Base-by-base conservation (phyloP, 2,329 filamentous ascomycete genomes). In the Colletotrichum plurivorum region DNA sequence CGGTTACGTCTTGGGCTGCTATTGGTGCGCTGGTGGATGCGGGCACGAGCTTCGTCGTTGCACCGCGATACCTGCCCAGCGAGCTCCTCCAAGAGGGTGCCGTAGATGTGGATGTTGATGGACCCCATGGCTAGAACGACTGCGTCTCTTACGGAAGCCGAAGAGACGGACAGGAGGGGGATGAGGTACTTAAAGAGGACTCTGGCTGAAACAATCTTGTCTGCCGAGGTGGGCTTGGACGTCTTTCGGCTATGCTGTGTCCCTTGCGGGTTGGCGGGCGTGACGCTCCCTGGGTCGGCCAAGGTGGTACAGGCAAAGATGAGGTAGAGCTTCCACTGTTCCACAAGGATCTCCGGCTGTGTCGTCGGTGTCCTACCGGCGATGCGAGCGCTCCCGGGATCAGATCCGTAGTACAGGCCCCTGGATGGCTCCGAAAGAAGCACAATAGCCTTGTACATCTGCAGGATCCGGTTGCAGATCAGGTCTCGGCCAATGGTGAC, bases 281-380 rank as follows among this genome's bases (percentile, higher is more conserved):
- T 88, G 22, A 86, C 85, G 64, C 85, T 89, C 10, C 94, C 94
- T 10, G 94, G 89, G 73, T 96, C 96, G 45, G 93, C 95, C 65
- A 99, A 85, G 0, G 96, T 98, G 10, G 95, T 97, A 80, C 97
- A 99, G 10, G 95, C 96, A 82, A 99, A 98, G 63, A 98, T 95
- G 27, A 99, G 86, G 78, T 98, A 98, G 2, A 98, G 84, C 80
- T 98, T 98, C 95, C 95, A 99, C 78, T 99, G 96, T 79, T 98
- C 97, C 67, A 99, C 90, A 66, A 98, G 86, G 22, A 97, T 90
- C 74, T 97, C 94, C 0, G 95, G 93, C 18, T 94, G 92, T 1
- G 92, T 91, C 3, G 90, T 92, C 67, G 88, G 90, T 68, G 87
- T 88, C 76, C 89, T 85, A 73, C 79, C 82, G 1, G 82, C 79